Percentiles rank a stretch among this genome's conserved stretches.
Evolutionary conservation across 1,139 yeast species (phyloP).

Genomic region (Pichia sp.): DNA sequence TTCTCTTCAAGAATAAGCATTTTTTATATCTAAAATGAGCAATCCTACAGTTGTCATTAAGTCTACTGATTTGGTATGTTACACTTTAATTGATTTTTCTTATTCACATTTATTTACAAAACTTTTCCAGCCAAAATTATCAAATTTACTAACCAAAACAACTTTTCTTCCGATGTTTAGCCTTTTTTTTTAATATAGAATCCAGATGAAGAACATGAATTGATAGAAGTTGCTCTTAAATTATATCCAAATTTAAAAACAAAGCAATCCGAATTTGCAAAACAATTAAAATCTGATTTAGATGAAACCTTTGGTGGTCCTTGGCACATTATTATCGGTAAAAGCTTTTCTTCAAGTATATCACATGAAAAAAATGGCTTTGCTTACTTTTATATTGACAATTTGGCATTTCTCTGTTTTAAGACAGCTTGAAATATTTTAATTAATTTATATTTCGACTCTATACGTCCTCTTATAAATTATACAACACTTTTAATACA

Average conservation of each 20-base stretch:
- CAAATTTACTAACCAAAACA: background rate
- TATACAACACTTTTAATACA: too few relatives aligned
- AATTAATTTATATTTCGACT: too few relatives aligned
- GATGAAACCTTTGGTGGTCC: conserved; percentile 68
- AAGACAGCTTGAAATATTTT: conserved; percentile 50
- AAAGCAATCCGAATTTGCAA: conserved; percentile 73
- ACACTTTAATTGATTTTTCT: too few relatives aligned
- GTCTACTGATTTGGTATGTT: conserved; percentile 11
- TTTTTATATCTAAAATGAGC: background rate
- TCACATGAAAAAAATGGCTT: conserved; percentile 83
- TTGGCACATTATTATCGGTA: conserved; percentile 96
- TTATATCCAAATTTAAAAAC: conserved; percentile 41
- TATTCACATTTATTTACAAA: too few relatives aligned
- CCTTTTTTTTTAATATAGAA: conserved; percentile 27
- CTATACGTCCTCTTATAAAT: too few relatives aligned
- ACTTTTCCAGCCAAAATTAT: background rate
- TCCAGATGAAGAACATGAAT: conserved; percentile 53
- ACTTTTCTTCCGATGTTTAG: background rate
- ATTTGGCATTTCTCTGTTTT: conserved; percentile 73
- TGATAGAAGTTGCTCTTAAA: conserved; percentile 52
- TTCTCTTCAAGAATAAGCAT: background rate
- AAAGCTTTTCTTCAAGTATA: conserved; percentile 87
- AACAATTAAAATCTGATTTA: conserved; percentile 66
- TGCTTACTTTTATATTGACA: conserved; percentile 77
- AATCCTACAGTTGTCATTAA: background rate